phyloP scores from a whole-genome alignment of 2,329 filamentous ascomycete species.

The Leptographium flavum region DNA sequence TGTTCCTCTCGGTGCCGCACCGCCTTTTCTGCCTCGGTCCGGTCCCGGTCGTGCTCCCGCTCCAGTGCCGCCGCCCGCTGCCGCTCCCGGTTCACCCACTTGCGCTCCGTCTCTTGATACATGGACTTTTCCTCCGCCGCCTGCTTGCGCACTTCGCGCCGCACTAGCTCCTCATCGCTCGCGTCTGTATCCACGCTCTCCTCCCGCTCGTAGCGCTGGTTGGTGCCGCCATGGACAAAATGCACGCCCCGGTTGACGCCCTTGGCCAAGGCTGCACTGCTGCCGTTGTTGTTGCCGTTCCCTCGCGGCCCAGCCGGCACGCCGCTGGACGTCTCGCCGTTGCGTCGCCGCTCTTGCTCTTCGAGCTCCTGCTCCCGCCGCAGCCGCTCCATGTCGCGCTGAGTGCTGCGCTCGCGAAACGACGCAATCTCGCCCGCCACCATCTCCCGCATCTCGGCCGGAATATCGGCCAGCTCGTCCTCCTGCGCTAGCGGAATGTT shows the following conservation, averaged over 20 bases:
- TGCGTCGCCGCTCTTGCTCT: constrained; percentile 60
- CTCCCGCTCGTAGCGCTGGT: constrained; percentile 16
- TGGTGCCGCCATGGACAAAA: constrained; percentile 60
- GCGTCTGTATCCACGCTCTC: constrained; percentile 72
- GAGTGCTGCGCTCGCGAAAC: constrained; percentile 82
- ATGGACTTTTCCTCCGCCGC: constrained; percentile 64
- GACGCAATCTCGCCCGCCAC: constrained; percentile 89
- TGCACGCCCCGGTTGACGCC: constrained; percentile 27
- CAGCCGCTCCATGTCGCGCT: constrained; percentile 75
- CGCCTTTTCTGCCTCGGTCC: constrained; percentile 53
- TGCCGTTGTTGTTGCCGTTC: constrained; percentile 37
- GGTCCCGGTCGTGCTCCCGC: constrained; percentile 68
- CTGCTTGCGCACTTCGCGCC: constrained; percentile 54
- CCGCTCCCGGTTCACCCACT: constrained; percentile 82
- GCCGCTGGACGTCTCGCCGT: constrained; percentile 49
- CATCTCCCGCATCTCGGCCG: constrained; percentile 87
- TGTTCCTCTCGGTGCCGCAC: constrained; percentile 56
- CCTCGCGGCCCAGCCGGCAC: constrained; percentile 61
- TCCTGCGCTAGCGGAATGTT: constrained; percentile 80
- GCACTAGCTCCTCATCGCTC: constrained; percentile 73
- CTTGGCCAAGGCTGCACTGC: not conserved
- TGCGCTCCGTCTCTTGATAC: constrained; percentile 73
- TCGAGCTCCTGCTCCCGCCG: constrained; percentile 87
- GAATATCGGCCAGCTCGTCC: constrained; percentile 90
- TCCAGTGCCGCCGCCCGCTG: constrained; percentile 73